Percentiles rank a stretch among this genome's conserved stretches.
Evolutionary conservation across 441 rosid genomes (phyloP).

Genomic region (Mallotus repandus): DNA sequence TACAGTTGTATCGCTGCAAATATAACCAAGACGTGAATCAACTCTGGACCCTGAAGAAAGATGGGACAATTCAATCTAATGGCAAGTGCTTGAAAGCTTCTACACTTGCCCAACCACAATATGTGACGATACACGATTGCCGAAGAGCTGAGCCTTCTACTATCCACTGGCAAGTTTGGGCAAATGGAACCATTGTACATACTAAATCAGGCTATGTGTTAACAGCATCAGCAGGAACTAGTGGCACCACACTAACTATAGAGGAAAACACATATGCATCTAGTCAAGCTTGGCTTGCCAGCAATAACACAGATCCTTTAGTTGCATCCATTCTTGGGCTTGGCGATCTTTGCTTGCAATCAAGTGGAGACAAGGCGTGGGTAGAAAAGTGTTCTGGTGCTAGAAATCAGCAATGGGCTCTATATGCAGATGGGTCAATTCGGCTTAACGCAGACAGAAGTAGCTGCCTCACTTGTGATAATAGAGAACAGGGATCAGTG

Average conservation of each 20-base stretch:
- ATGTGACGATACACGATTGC: background rate
- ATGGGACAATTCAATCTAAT: conserved; percentile 4
- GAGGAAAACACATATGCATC: background rate
- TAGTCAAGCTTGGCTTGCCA: conserved; percentile 1
- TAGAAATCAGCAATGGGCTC: background rate
- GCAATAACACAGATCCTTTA: background rate
- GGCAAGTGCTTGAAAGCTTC: conserved; percentile 2
- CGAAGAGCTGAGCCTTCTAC: background rate
- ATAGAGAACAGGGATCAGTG: background rate
- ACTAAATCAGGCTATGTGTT: background rate
- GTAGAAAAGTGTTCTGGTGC: background rate
- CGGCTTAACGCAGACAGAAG: background rate
- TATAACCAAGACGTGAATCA: background rate
- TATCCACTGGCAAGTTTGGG: background rate
- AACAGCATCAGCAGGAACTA: background rate
- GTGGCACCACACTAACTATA: background rate
- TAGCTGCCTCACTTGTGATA: background rate
- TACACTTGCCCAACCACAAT: background rate
- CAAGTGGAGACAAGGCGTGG: background rate
- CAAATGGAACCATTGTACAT: background rate
- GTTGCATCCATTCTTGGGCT: conserved; percentile 1
- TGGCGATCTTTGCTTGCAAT: background rate
- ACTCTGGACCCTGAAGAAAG: conserved; percentile 6
- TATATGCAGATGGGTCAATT: background rate
- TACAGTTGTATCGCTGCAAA: background rate